Conservation (phyloP, 192 early-diverging fungal species). For the Gryganskiella cystojenkinii region DNA sequence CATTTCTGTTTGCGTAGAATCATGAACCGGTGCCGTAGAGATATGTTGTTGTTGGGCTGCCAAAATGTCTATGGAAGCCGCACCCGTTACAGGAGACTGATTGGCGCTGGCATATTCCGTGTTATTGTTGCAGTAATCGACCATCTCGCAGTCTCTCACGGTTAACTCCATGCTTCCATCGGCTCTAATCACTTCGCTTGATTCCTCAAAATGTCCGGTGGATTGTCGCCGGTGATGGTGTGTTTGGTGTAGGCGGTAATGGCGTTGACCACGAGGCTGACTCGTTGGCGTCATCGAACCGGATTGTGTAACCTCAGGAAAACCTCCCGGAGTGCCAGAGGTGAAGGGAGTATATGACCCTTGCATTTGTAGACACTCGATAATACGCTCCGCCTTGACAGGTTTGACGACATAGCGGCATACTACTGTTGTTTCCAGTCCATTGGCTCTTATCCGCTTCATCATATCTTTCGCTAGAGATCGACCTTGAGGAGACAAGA, state of each 20-base stretch:
- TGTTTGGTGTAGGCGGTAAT: background rate
- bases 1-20: no score
- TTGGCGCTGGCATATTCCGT: conserved; percentile 3
- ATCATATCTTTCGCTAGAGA: conserved; percentile 45
- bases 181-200: conserved; percentile 16
- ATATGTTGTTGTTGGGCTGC: no score
- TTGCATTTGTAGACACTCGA: conserved; percentile 41
- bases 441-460: conserved; percentile 29
- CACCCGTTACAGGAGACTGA: no score
- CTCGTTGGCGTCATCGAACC: background rate
- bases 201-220: background rate
- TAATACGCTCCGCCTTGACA: conserved; percentile 39
- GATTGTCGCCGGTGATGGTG: background rate
- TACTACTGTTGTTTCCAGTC: conserved; percentile 30
- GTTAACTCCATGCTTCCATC: conserved; percentile 12
- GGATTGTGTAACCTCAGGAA: background rate
- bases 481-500: conserved; percentile 46
- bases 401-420: conserved; percentile 50
- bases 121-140: conserved; percentile 43
- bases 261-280: no score
- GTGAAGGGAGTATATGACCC: conserved; percentile 21
- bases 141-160: conserved; percentile 36
- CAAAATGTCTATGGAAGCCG: no score
- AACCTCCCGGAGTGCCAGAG: background rate
- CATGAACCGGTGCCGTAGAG: no score